Evolutionary conservation across 805 yeast genomes (phyloP), one percentile per base, ranked within the genome.

Genomic region (Suhomyces vadensis): DNA sequence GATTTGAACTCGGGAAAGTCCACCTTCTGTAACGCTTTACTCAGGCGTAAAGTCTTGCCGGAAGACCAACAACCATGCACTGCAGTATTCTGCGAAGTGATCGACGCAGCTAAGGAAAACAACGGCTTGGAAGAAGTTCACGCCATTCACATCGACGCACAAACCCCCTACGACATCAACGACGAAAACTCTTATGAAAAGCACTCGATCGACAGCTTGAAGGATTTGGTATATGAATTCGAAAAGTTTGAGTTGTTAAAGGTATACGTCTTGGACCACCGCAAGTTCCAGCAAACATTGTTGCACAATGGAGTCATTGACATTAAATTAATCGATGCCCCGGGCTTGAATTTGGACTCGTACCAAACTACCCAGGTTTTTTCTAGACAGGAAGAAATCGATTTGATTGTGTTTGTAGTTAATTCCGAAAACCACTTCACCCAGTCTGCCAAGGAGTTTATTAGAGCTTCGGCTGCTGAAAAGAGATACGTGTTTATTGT

Each of bases 21-120:
- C 1, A 87, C 96, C 1, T 89, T 94, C 56, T 94, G 99, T 65
- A 94, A 94, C 60, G 92, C 97, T 1, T 69, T 94, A 31, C 67
- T 94, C 47, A 74, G 91, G 52, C 76, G 94, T 41, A 78, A 81
- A 39, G 65, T 94, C 2, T 67, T 94, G 38, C 99, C 99, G 0
- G 96, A 87, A 57, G 99, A 94, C 64, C 99, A 94, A 58, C 96
- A 94, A 60, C 99, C 99, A 2, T 90, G 97, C 57, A 94, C 99
- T 0, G 83, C 87, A 49, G 97, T 94, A 0, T 95, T 95, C 57
- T 91, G 97, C 61, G 99, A 95, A 65, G 92, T 95, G 6, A 71
- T 87, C 22, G 97, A 94, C 62, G 88, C 90, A 8, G 70, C 81
- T 16, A 61, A 59, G 21, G 87, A 82, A 35, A 92, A 92, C 58